Base-by-base conservation (phyloP, 2,329 filamentous ascomycete species). In the Didymella arachidicola region DNA sequence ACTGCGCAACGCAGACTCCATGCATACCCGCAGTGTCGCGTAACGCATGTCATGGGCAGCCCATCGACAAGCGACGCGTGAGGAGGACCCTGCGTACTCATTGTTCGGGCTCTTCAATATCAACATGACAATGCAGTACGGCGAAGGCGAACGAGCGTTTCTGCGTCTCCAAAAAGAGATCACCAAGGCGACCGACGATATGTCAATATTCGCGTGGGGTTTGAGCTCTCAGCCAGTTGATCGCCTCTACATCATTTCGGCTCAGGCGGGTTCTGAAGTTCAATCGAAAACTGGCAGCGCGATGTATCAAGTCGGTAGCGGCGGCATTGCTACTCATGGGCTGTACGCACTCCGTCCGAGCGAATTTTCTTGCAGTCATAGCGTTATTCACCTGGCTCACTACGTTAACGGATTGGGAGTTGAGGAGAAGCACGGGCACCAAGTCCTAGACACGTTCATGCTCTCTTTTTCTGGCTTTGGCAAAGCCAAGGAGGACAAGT, bases 41-140 rank as follows among this genome's bases (percentile, higher is more conserved):
- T 44, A 39, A 29, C 45, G 60, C 10, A 60, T 61, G 49, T 53
- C 42, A 2, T 71, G 69, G 68, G 60, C 60, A 19, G 49, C 60
- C 10, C 38, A 44, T 8, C 60, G 67, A 11, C 12, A 57, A 4
- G 65, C 68, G 25, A 38, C n/a, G 7, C 34, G 34, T 19, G 34
- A 38, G 6, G n/a, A 38, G n/a, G 34, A 38, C 18, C 34, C 10
- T 38, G 38, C 38, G 12, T 41, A 41, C n/a, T 22, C 38, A 4
- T 18, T 19, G 18, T 19, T 41, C 2, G 38, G 38, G 8, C 22
- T 41, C 5, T 41, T 41, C 38, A 7, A 22, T 8, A 41, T 41
- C 38, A 41, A 41, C 38, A 41, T 41, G 38, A 41, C 18, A 11
- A 41, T 41, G 19, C 34, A 41, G 18, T 41, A 41, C 19, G 19